Evolutionary conservation across 345 rosid genomes (phyloP).

Genomic region (Excoecaria agallocha): DNA sequence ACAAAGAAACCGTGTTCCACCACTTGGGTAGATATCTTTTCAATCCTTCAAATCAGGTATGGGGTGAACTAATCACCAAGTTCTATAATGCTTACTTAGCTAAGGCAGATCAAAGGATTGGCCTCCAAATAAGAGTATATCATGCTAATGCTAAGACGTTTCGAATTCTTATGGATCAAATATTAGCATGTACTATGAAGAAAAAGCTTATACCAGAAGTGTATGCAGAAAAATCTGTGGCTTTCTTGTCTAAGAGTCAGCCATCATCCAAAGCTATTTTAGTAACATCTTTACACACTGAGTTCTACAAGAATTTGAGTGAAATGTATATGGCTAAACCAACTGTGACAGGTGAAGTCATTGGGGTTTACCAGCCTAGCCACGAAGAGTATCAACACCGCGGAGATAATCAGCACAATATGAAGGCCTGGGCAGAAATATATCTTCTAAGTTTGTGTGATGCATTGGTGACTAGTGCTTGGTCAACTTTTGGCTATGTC

Average conservation of each 20-base stretch:
- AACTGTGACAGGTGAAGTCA: slow-evolving; percentile 7
- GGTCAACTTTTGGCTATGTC: slow-evolving; percentile 22
- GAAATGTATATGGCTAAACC: not conserved
- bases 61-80: slow-evolving; percentile 22
- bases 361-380: slow-evolving; percentile 22
- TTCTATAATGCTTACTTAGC: slow-evolving; percentile 25
- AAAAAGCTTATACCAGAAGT: slow-evolving; percentile 20
- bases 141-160: not conserved
- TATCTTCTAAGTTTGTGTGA: slow-evolving; percentile 22
- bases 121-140: slow-evolving; percentile 25
- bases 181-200: slow-evolving; percentile 13
- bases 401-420: slow-evolving; percentile 12
- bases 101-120: slow-evolving; percentile 23
- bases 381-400: slow-evolving; percentile 20
- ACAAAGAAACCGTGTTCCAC: slow-evolving; percentile 27
- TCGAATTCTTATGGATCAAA: slow-evolving; percentile 13
- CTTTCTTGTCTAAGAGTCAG: not conserved
- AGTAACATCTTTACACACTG: slow-evolving; percentile 10
- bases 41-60: slow-evolving; percentile 26
- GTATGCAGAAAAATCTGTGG: not conserved
- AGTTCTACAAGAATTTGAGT: slow-evolving; percentile 13
- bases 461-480: slow-evolving; percentile 16
- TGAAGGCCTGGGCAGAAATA: slow-evolving; percentile 23
- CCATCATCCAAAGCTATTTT: slow-evolving; percentile 14
- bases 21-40: slow-evolving; percentile 29